These are phyloP conservation scores for Leccinum subgranulosum DNA, from an alignment of 768 basidiomycete genomes.

Conservation along the genomic window DNA sequence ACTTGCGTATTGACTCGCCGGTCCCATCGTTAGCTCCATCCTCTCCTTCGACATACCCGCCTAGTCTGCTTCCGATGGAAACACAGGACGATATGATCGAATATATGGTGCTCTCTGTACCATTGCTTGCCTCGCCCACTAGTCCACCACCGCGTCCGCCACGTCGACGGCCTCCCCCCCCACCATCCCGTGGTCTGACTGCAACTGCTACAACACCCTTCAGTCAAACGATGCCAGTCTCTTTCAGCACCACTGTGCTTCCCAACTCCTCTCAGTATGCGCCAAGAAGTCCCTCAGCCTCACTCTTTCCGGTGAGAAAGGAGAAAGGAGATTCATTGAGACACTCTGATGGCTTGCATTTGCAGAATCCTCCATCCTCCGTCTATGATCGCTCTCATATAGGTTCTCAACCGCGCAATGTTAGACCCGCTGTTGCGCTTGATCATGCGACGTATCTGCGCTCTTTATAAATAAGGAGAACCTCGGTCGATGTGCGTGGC, in stretches of 20 bases:
- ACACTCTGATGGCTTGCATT: not conserved
- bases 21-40: conserved; percentile 37
- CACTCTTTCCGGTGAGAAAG: conserved; percentile 1
- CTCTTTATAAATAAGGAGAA: not conserved
- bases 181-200: not conserved
- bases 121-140: not conserved
- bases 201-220: not conserved
- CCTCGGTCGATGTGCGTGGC: conserved; percentile 5
- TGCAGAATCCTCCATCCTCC: not conserved
- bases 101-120: conserved; percentile 5
- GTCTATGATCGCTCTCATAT: not conserved
- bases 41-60: conserved; percentile 50
- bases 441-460: not conserved
- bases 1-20: conserved; percentile 9
- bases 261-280: conserved; percentile 28
- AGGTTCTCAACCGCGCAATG: not conserved
- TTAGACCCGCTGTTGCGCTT: not conserved
- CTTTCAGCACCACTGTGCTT: not conserved
- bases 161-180: conserved; percentile 20
- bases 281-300: conserved; percentile 16
- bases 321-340: not conserved
- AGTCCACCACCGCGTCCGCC: conserved; percentile 13
- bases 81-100: conserved; percentile 13
- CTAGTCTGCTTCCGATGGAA: conserved; percentile 38
- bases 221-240: not conserved